phyloP scores from a whole-genome alignment of 257 asterid genomes.

The Solanum piurae region DNA sequence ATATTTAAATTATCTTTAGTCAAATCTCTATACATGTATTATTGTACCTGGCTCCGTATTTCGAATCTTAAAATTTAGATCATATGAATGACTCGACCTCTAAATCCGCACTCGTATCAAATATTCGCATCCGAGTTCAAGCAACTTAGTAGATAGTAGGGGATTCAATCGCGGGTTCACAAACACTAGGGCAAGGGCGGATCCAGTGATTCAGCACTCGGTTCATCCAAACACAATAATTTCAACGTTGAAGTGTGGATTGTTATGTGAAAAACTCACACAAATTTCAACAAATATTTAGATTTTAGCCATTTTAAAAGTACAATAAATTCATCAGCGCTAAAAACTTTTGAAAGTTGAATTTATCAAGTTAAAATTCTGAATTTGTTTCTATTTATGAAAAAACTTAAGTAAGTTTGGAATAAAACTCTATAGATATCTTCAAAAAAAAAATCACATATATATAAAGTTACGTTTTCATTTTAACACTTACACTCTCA shows the following conservation, averaged over 20 bases:
- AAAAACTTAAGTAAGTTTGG: background rate
- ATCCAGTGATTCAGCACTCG: background rate
- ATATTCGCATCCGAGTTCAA: rapidly evolving
- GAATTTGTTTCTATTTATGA: background rate
- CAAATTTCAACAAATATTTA: background rate
- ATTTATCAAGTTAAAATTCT: background rate
- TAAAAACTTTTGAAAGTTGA: background rate
- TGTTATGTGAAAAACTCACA: background rate
- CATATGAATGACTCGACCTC: background rate
- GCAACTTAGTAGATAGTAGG: background rate
- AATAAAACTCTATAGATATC: background rate
- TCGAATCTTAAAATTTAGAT: background rate
- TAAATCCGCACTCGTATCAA: background rate
- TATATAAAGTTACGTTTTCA: background rate
- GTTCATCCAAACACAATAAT: background rate
- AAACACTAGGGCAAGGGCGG: background rate
- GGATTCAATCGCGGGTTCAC: background rate
- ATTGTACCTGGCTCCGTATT: background rate
- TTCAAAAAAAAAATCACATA: background rate
- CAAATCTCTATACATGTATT: background rate
- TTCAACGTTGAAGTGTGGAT: background rate
- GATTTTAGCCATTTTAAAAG: background rate
- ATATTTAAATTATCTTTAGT: no score
- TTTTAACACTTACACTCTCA: background rate
- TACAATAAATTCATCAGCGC: background rate